Evolutionary conservation across 2,329 filamentous ascomycete species (phyloP).

Genomic region (Biscogniauxia sp.): DNA sequence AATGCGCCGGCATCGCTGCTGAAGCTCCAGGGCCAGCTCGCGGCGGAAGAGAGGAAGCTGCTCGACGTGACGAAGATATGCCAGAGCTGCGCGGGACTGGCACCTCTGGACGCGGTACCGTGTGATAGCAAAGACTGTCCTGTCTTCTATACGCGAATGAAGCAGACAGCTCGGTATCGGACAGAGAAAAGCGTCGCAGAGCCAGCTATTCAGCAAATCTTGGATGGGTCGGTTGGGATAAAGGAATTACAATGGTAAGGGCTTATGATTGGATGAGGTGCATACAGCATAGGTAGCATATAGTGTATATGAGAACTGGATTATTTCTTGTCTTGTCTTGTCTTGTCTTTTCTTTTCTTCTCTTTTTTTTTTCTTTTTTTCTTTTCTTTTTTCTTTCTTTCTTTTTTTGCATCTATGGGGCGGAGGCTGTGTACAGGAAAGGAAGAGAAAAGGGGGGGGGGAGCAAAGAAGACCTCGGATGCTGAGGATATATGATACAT

Average conservation of each 20-base stretch:
- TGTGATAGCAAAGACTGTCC: constrained; percentile 93
- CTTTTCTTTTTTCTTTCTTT: too few species aligned
- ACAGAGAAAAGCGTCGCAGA: constrained; percentile 38
- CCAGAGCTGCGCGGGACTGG: constrained; percentile 72
- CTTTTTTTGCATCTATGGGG: background rate
- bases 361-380: too few species aligned
- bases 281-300: background rate
- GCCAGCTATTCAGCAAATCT: constrained; percentile 35
- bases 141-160: constrained; percentile 79
- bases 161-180: constrained; percentile 51
- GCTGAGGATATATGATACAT: background rate
- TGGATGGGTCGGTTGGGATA: constrained; percentile 25
- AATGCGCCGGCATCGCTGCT: constrained; percentile 61
- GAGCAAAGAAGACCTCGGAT: background rate
- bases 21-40: constrained; percentile 60
- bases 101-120: constrained; percentile 71
- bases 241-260: constrained; percentile 35
- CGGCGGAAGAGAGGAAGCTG: constrained; percentile 60
- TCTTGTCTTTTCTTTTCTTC: too few species aligned
- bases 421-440: background rate
- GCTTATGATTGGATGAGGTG: constrained; percentile 17
- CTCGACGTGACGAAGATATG: constrained; percentile 69
- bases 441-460: background rate
- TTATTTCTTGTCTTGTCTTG: too few species aligned
- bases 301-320: too few species aligned